Evolutionary conservation across 768 basidiomycete genomes (phyloP), one percentile per base, ranked within the genome.

Genomic region (Hygrophorus russula): DNA sequence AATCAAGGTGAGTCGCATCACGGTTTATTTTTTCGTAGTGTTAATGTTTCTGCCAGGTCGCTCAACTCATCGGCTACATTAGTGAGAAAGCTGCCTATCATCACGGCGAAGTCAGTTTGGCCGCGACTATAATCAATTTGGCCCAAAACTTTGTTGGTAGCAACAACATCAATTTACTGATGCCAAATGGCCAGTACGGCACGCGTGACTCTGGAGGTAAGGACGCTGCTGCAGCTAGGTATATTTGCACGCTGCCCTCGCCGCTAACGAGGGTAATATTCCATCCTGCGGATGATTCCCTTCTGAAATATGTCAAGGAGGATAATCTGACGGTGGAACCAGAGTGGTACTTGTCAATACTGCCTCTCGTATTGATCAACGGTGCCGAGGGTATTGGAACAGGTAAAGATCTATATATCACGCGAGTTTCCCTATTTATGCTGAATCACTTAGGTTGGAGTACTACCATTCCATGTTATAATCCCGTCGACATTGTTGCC

Each of bases 361-460:
- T 99, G 1, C 96, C 96, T 0, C 69, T 93, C 59, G 72, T 97
- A 0, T 70, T 99, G 41, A 62, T 98, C 57, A 98, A 99, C 53
- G 96, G 96, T 6, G 81, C 88, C 8, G 93, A 97, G 51, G 96
- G 96, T 66, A 98, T 99, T 53, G 96, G 96, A 36, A 99, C 96
- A 44, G 91, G 88, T 83, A 46, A 56, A 74, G 53, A 11, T 5
- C 28, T n/a, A 6, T 36, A 33, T 31, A 11, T 19, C 42, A 2
- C 36, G 33, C 7, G n/a, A 46, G 6, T 37, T 13, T n/a, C 2
- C 24, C 31, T 17, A 19, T 4, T 44, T 35, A 30, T 15, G 45
- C 18, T 8, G 14, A 2, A 14, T 43, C 30, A 36, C 24, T 17
- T 46, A 90, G 91, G 94, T 50, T 99, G 96, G 94, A 93, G 90